Base-by-base conservation (phyloP, 106 monocot genomes). In the Gastrodia elata region DNA sequence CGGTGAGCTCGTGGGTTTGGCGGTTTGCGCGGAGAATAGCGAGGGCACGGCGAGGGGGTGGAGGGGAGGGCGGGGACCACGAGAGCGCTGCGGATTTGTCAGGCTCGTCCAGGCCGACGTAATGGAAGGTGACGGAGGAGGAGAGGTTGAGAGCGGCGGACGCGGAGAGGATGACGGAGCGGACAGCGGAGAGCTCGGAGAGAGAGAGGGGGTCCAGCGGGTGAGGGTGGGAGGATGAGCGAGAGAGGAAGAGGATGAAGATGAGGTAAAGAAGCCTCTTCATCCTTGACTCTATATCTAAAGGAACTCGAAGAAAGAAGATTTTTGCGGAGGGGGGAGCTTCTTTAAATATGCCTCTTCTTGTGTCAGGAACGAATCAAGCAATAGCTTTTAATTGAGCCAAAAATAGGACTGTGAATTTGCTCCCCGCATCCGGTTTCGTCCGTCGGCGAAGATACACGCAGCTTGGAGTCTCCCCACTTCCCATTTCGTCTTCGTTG, bases 101-200 rank as follows among this genome's bases (percentile, higher is more conserved):
- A 52, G 87, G 87, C 15, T 89, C 89, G 70, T 87, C 89, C 32
- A 93, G 87, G 59, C 89, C 89, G 44, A 93, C 83, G 65, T 93
- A 87, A 71, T 93, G 89, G 89, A 93, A 93, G 75, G 61, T 24
- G 4, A 83, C 59, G 32, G 67, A 67, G 67, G 65, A 33, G 65
- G 67, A 67, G 67, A 20, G 77, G 28, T 4, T 65, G 52, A n/a
- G 75, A 52, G 30, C 86, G 65, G 78, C 48, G 41, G 89, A 86
- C 43, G 74, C 18, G n/a, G n/a, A n/a, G n/a, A n/a, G n/a, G 7
- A 65, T 76, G 55, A 84, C 64, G 57, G 65, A 69, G 28, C 68
- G 78, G 44, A 89, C 70, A 20, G 73, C 38, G 65, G 77, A 14
- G 64, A 89, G 65, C 52, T 92, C 86, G 5, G 80, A 42, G 10